Conservation (phyloP, 495 filamentous ascomycete species). For the Podospora pseudocomata region DNA sequence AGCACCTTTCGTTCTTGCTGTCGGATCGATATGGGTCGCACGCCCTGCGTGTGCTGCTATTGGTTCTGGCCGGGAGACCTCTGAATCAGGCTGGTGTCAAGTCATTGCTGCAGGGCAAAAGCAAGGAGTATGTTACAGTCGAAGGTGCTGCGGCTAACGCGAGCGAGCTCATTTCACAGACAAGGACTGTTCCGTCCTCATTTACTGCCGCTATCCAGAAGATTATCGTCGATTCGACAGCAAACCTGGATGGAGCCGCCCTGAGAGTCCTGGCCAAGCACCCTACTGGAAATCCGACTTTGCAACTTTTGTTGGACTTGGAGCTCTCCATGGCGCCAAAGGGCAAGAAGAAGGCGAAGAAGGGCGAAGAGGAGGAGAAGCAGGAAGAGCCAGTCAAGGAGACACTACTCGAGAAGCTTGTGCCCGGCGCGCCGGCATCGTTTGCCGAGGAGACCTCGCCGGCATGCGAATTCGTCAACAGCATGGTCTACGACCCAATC, state of each 20-base stretch:
- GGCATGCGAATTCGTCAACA: slow-evolving; percentile 66
- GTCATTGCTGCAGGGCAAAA: slow-evolving; percentile 76
- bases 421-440: slow-evolving; percentile 44
- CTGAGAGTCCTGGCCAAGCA: slow-evolving; percentile 79
- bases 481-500: slow-evolving; percentile 80
- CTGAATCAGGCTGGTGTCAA: slow-evolving; percentile 60
- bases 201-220: slow-evolving; percentile 74
- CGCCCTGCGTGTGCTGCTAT: slow-evolving; percentile 74
- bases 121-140: slow-evolving; percentile 75
- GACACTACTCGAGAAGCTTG: slow-evolving; percentile 39
- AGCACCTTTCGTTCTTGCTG: slow-evolving; percentile 76
- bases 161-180: slow-evolving; percentile 33
- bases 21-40: slow-evolving; percentile 90
- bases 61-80: slow-evolving; percentile 80
- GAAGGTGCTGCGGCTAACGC: slow-evolving; percentile 34
- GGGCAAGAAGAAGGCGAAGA: slow-evolving; percentile 44
- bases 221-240: slow-evolving; percentile 69
- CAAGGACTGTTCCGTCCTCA: slow-evolving; percentile 66
- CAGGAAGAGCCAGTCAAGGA: slow-evolving; percentile 7
- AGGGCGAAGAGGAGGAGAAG: slow-evolving; percentile 27
- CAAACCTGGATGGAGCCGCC: slow-evolving; percentile 65
- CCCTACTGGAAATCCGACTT: slow-evolving; percentile 80
- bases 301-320: slow-evolving; percentile 81
- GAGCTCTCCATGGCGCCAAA: slow-evolving; percentile 70
- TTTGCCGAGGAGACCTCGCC: slow-evolving; percentile 41